These are phyloP conservation scores for Cucurbita argyrosperma DNA, from an alignment of 306 rosid genomes.

Conservation along the genomic window DNA sequence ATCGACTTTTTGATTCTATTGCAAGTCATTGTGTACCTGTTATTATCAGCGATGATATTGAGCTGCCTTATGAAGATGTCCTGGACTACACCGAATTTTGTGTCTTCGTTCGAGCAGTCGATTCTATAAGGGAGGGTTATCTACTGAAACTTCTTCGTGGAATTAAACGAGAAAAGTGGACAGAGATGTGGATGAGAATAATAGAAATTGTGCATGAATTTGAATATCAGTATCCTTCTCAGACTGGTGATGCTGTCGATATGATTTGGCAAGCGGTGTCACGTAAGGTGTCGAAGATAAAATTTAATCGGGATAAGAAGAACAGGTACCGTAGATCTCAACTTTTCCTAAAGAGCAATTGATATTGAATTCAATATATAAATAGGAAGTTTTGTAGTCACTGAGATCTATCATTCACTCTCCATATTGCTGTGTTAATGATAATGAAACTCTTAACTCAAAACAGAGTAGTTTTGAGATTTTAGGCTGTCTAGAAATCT, in stretches of 20 bases:
- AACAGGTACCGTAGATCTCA: slow-evolving; percentile 52
- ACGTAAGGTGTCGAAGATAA: slow-evolving; percentile 29
- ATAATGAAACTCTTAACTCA: neutral
- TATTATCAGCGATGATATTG: slow-evolving; percentile 70
- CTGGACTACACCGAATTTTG: slow-evolving; percentile 74
- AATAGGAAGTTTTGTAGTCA: slow-evolving; percentile 8
- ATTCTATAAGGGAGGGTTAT: slow-evolving; percentile 52
- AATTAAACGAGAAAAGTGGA: slow-evolving; percentile 48
- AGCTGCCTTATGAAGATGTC: slow-evolving; percentile 75
- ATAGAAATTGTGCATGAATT: slow-evolving; percentile 44
- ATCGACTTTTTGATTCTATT: slow-evolving; percentile 78
- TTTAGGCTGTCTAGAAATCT: neutral
- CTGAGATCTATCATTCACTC: slow-evolving; percentile 1
- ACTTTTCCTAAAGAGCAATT: slow-evolving; percentile 17
- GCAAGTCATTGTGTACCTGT: slow-evolving; percentile 90
- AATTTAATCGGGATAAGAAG: slow-evolving; percentile 28
- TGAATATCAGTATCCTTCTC: slow-evolving; percentile 72
- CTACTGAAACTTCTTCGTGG: slow-evolving; percentile 52
- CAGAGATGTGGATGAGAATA: slow-evolving; percentile 66
- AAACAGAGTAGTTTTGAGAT: neutral
- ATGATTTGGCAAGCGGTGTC: slow-evolving; percentile 80
- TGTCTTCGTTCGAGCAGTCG: slow-evolving; percentile 39
- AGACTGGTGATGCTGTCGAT: slow-evolving; percentile 56
- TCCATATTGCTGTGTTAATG: neutral
- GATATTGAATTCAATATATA: neutral